A percentile compares a stretch with the other conserved stretches of the same genome.
These are phyloP conservation scores for Davidsoniella australis DNA, from an alignment of 2,329 filamentous ascomycete genomes.

Conservation along the genomic window DNA sequence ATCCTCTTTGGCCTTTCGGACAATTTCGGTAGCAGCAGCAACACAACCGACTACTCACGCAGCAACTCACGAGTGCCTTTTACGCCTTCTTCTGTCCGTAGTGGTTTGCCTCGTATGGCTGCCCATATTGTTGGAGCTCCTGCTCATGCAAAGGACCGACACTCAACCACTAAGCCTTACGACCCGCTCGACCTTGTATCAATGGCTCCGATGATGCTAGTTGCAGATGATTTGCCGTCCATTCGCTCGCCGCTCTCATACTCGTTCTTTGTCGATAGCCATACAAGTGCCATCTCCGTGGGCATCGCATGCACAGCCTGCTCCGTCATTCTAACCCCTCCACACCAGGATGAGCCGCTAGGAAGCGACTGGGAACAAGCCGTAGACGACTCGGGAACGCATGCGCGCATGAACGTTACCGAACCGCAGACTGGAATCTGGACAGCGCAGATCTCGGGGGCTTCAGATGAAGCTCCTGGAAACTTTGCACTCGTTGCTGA, in stretches of 20 bases:
- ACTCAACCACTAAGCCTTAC: neutral
- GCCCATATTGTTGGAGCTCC: neutral
- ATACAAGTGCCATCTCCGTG: constrained; percentile 10
- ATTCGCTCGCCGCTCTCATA: neutral
- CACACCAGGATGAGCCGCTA: neutral
- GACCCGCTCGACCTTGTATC: constrained; percentile 9
- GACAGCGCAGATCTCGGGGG: constrained; percentile 2
- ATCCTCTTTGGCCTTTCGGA: constrained; percentile 9
- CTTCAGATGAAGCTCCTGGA: neutral
- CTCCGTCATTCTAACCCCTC: constrained; percentile 3
- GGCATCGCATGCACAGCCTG: constrained; percentile 11
- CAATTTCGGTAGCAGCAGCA: neutral
- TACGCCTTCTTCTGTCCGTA: neutral
- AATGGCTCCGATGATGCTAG: constrained; percentile 7
- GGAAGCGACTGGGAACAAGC: constrained; percentile 10
- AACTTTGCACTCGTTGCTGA: constrained; percentile 10
- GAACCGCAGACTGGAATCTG: constrained; percentile 10
- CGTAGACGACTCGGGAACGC: constrained; percentile 9
- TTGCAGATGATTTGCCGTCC: neutral
- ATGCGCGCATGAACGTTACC: constrained; percentile 11
- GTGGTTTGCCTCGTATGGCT: neutral
- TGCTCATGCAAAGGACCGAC: neutral
- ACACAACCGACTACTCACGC: neutral
- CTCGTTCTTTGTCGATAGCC: constrained; percentile 10
- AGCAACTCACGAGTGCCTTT: neutral